Evolutionary conservation across 805 yeast genomes (phyloP), one percentile per base, ranked within the genome.

Genomic region (Barnettozyma californica): DNA sequence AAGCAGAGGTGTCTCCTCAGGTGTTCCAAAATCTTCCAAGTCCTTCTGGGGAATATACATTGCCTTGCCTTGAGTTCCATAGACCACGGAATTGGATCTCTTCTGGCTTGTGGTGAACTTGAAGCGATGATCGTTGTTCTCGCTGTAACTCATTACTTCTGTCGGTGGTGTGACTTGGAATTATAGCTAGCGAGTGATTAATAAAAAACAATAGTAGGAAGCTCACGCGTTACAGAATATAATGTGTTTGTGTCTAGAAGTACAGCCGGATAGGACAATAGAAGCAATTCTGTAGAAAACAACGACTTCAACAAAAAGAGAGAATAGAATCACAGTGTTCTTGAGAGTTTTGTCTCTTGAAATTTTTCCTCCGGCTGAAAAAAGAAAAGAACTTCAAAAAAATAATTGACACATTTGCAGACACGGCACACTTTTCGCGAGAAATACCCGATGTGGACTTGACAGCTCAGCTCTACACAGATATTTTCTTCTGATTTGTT

Each of bases 31-130:
- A 14, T 18, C 38, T 18, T 35, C 38, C 11, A 43, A 20, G 26
- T 16, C 10, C 16, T 54, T 51, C 16, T 51, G 50, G 4, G 60
- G 64, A 14, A 51, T 51, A 35, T 51, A 60, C 10, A 53, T 43
- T 1, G 56, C 63, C 13, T 60, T 61, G 6, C 61, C 61, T 10
- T 57, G 55, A 6, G 61, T 45, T 9, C 61, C 60, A 40, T 54
- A 60, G 3, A 60, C 60, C 10, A 60, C 51, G 0, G 63, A 56
- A 4, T 40, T 50, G 13, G 58, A 55, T 44, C 62, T 51, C 26
- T 59, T 56, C 8, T 60, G 52, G 1, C 54, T 55, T 16, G 55
- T 54, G 9, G 64, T 59, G 35, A 53, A 54, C 45, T 50, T 59
- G 54, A 60, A 60, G 9, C 53, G 44, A 38, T 59, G 60, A 27